phyloP scores from a whole-genome alignment of 2,329 filamentous ascomycete species.

The Lachnellula occidentalis region DNA sequence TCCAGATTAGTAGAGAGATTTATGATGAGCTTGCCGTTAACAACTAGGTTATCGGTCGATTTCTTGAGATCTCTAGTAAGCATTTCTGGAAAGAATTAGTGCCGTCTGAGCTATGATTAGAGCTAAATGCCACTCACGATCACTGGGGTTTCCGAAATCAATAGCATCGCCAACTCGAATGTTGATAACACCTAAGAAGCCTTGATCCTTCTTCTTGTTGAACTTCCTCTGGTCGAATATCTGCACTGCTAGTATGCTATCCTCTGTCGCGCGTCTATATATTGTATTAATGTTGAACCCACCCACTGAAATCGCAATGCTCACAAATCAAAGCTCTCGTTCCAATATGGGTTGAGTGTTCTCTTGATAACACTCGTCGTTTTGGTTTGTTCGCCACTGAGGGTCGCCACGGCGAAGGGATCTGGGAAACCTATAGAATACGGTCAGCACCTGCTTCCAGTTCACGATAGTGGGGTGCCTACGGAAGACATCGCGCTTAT shows the following conservation, averaged over 20 bases:
- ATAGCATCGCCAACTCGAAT: constrained; percentile 92
- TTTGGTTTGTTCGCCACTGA: constrained; percentile 96
- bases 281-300: constrained; percentile 17
- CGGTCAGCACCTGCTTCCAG: constrained; percentile 13
- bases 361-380: constrained; percentile 97
- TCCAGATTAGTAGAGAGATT: constrained; percentile 90
- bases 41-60: constrained; percentile 94
- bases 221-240: constrained; percentile 99
- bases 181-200: constrained; percentile 96
- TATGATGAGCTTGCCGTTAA: constrained; percentile 95
- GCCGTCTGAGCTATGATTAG: constrained; percentile 5
- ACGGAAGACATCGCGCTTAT: constrained; percentile 99
- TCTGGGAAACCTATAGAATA: constrained; percentile 76
- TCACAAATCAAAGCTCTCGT: constrained; percentile 97
- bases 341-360: constrained; percentile 99
- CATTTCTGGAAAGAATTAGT: constrained; percentile 62
- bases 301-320: constrained; percentile 6
- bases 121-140: constrained; percentile 58
- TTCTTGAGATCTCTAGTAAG: constrained; percentile 95
- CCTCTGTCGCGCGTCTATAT: constrained; percentile 78
- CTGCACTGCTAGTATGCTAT: constrained; percentile 94
- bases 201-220: constrained; percentile 97
- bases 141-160: constrained; percentile 80
- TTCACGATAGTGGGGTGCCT: constrained; percentile 40
- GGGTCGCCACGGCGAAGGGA: constrained; percentile 93